A percentile compares a stretch with the other conserved stretches of the same genome.
Conservation (phyloP, 176 grass and related monocot genomes). For the Melocanna baccifera region DNA sequence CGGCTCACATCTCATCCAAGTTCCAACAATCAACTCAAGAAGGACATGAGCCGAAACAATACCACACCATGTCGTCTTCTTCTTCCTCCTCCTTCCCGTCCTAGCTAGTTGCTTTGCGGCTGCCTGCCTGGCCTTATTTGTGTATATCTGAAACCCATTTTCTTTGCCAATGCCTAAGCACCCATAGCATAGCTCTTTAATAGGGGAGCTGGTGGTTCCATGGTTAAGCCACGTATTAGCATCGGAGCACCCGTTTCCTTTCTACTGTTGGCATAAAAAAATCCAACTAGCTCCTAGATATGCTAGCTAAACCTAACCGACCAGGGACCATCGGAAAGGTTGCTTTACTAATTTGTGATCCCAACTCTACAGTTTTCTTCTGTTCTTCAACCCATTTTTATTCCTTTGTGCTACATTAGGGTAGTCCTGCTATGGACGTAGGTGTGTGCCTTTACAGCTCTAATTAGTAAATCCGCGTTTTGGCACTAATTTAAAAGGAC, state of each 20-base stretch:
- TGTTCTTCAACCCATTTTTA: not conserved
- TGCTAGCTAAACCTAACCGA: conserved; percentile 20
- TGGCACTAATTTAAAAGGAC: conserved; percentile 15
- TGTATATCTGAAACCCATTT: conserved; percentile 14
- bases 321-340: not conserved
- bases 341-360: not conserved
- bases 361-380: not conserved
- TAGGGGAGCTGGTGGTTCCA: conserved; percentile 1
- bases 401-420: conserved; percentile 14
- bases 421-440: not conserved
- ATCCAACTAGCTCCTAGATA: conserved; percentile 14
- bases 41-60: conserved; percentile 62
- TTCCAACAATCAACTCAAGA: not conserved
- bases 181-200: conserved; percentile 28
- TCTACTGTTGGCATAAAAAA: conserved; percentile 6
- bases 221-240: conserved; percentile 33
- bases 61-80: conserved; percentile 61
- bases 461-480: not conserved
- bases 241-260: not conserved
- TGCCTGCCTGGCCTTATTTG: not conserved
- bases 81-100: conserved; percentile 10
- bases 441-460: conserved; percentile 2
- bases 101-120: not conserved
- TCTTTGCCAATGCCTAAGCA: not conserved
- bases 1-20: conserved; percentile 49